Evolutionary conservation across 306 rosid species (phyloP), one percentile per base, ranked within the genome.

Genomic region (Cyclanthera cordifolia): DNA sequence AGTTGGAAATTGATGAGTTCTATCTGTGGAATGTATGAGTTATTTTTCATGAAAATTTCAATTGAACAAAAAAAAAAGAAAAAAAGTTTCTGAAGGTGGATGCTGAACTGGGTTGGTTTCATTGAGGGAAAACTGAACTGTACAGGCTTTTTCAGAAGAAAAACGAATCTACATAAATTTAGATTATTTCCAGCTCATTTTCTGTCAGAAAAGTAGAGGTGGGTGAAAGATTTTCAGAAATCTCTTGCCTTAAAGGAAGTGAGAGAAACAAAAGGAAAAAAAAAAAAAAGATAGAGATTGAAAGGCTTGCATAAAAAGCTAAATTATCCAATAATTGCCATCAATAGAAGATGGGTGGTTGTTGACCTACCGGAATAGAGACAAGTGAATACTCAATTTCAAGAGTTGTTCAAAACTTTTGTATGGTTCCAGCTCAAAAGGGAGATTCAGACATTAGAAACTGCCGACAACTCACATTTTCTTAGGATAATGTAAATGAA

Each of bases 351-450:
- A 34, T 34, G 41, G 41, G 59, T 25, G 23, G 80, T 72, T 60
- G 83, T 47, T 68, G 58, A 68, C 57, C 57, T 48, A 51, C 46
- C n/a, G 58, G 58, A 68, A 4, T 27, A 47, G 9, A 48, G 20
- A 32, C 37, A 32, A 6, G 37, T 32, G 3, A 46, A n/a, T 66
- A 66, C 47, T 34, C n/a, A 60, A 32, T 37, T 61, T 61, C 68
- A 61, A n/a, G 41, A 19, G 50, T 17, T 34, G 8, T 32, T 59
- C n/a, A n/a, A n/a, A n/a, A n/a, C n/a, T 46, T 46, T 48, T 47
- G 13, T 14, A 50, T 4, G 47, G 56, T 72, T 80, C 78, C 85
- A 82, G 80, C 85, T 79, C 77, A 51, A 21, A 53, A 68, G 67
- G 54, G 67, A 54, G 70, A 28, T 39, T 37, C 68, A 19, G 16